Conservation (phyloP, 2,329 filamentous ascomycete species). For the Phialophora chinensis region DNA sequence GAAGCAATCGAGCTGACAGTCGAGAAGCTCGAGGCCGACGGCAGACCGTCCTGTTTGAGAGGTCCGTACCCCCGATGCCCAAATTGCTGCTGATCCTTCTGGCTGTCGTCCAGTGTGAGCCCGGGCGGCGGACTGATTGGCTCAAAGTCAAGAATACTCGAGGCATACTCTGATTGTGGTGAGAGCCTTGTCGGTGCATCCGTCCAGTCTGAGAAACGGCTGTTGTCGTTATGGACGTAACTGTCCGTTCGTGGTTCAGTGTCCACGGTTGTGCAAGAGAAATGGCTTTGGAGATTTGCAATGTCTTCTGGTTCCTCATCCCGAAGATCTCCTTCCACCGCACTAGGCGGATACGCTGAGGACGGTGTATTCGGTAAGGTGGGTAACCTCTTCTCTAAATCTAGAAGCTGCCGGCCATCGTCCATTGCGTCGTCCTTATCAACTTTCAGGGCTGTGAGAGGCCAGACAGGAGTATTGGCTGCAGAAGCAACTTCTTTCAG, state of each 20-base stretch:
- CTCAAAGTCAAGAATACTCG: conserved; percentile 35
- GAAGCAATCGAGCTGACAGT: conserved; percentile 46
- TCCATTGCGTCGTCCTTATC: conserved; percentile 30
- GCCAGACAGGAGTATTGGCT: conserved; percentile 40
- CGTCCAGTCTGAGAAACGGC: conserved; percentile 52
- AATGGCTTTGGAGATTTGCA: conserved; percentile 37
- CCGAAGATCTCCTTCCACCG: conserved; percentile 22
- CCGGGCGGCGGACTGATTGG: conserved; percentile 30
- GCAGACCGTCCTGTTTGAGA: conserved; percentile 38
- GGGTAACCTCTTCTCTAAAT: conserved; percentile 50
- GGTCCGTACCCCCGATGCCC: conserved; percentile 33
- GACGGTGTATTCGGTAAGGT: conserved; percentile 55
- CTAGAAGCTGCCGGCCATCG: conserved; percentile 41
- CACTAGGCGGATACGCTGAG: conserved; percentile 44
- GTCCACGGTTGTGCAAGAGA: conserved; percentile 39
- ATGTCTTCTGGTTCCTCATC: conserved; percentile 21
- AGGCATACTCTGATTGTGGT: conserved; percentile 32
- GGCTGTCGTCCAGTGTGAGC: conserved; percentile 7
- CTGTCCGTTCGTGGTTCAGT: conserved; percentile 31
- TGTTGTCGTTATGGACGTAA: conserved; percentile 40
- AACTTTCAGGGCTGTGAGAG: conserved; percentile 36
- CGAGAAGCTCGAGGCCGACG: conserved; percentile 44
- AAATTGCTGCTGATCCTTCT: conserved; percentile 26
- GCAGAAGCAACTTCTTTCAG: conserved; percentile 37
- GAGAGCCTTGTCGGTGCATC: conserved; percentile 44